Conservation (phyloP, 352 stramenopile genomes). For the Globisporangium mamillatum region DNA sequence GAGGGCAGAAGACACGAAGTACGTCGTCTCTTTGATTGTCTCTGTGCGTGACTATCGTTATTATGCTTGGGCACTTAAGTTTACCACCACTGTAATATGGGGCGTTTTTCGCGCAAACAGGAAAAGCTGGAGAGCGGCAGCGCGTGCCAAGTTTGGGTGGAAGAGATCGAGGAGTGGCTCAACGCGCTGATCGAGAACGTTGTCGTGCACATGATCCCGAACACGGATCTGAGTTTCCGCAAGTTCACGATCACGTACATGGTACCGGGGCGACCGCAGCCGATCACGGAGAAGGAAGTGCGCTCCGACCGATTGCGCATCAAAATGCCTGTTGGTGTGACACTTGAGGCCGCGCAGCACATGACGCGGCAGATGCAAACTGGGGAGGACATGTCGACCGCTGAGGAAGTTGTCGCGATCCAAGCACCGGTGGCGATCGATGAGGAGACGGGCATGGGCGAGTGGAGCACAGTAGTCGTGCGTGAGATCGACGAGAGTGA, state of each 20-base stretch:
- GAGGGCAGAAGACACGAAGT: constrained; percentile 77
- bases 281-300: constrained; percentile 50
- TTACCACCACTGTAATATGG: background rate
- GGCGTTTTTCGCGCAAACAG: constrained; percentile 5
- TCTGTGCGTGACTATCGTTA: background rate
- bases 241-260: constrained; percentile 71
- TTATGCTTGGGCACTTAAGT: background rate
- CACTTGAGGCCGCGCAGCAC: constrained; percentile 58
- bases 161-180: constrained; percentile 72
- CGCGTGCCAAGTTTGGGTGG: constrained; percentile 80
- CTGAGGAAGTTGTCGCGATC: constrained; percentile 10
- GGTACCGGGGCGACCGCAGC: constrained; percentile 28
- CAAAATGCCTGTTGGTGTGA: constrained; percentile 54
- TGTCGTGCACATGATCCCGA: constrained; percentile 55
- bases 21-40: background rate
- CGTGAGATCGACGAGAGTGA: constrained; percentile 72
- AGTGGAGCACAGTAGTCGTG: constrained; percentile 79
- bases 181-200: constrained; percentile 69
- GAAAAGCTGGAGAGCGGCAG: constrained; percentile 61
- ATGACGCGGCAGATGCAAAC: constrained; percentile 51
- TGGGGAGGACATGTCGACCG: constrained; percentile 20
- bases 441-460: constrained; percentile 74
- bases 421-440: constrained; percentile 38
- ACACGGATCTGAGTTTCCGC: constrained; percentile 61
- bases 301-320: constrained; percentile 65